Conservation (phyloP, 306 rosid species). For the Cucurbita ficifolia region DNA sequence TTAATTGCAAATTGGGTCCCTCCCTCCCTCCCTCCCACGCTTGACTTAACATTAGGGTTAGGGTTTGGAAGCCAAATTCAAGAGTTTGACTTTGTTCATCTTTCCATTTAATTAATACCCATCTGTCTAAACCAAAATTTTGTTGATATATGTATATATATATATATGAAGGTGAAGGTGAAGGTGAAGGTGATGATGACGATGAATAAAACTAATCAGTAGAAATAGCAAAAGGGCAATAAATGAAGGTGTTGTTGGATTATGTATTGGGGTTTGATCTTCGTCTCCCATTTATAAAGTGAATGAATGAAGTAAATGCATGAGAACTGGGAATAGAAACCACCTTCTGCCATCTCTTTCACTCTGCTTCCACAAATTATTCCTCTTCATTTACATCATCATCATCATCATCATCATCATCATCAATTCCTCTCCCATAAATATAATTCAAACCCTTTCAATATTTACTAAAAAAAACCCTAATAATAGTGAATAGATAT, state of each 20-base stretch:
- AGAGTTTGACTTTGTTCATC: neutral
- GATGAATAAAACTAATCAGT: neutral
- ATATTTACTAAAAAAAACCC: too few relatives aligned
- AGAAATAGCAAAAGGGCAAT: slow-evolving; percentile 1
- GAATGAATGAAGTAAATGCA: slow-evolving; percentile 6
- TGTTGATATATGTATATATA: too few relatives aligned
- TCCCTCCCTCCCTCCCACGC: neutral
- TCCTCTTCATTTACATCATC: neutral
- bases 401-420: too few relatives aligned
- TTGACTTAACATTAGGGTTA: neutral
- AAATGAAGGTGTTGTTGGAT: neutral
- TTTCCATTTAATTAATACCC: neutral
- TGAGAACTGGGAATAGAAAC: slow-evolving; percentile 3
- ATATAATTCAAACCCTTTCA: too few relatives aligned
- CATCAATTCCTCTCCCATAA: too few relatives aligned
- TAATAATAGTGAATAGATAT: neutral
- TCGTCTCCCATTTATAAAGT: neutral
- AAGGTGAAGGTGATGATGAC: neutral
- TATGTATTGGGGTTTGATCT: neutral
- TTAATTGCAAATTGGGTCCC: neutral
- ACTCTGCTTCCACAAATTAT: slow-evolving; percentile 6
- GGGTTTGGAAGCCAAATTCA: neutral
- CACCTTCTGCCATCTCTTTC: slow-evolving; percentile 9
- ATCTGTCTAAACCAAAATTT: neutral
- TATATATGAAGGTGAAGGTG: too few relatives aligned